These are phyloP conservation scores for Phyllosticta ampelicida DNA, from an alignment of 2,329 filamentous ascomycete species.

Conservation along the genomic window DNA sequence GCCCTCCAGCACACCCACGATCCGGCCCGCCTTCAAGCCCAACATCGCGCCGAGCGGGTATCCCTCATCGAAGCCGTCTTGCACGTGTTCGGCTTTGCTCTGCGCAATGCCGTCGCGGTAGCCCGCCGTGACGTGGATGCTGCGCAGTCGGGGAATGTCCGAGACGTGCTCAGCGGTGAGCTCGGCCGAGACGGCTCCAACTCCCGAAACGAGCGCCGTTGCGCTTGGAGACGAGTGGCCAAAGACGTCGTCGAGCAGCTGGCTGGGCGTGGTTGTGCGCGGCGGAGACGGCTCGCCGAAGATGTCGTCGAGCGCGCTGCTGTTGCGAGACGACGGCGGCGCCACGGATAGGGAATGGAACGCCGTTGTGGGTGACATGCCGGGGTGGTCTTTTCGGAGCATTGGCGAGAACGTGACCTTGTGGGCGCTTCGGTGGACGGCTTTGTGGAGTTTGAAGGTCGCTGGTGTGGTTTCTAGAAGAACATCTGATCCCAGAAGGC, in stretches of 20 bases:
- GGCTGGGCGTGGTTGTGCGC: conserved; percentile 14
- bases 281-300: conserved; percentile 12
- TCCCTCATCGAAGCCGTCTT: conserved; percentile 84
- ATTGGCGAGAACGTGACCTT: not conserved
- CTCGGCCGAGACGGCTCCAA: no score
- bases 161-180: no score
- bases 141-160: conserved; percentile 66
- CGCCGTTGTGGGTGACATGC: conserved; percentile 5
- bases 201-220: no score
- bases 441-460: not conserved
- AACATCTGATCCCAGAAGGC: no score
- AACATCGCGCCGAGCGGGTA: conserved; percentile 75
- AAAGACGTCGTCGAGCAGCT: conserved; percentile 38
- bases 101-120: conserved; percentile 78
- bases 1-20: conserved; percentile 70
- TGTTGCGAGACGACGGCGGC: no score
- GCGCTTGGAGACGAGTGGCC: conserved; percentile 25
- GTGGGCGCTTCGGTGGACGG: not conserved
- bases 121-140: conserved; percentile 70
- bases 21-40: conserved; percentile 60
- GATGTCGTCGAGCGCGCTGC: conserved; percentile 9
- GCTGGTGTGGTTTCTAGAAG: no score
- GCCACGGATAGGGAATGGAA: not conserved
- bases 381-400: conserved; percentile 5
- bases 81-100: conserved; percentile 66